Conservation (phyloP, 805 yeast species). For the Pichia membranifaciens region DNA sequence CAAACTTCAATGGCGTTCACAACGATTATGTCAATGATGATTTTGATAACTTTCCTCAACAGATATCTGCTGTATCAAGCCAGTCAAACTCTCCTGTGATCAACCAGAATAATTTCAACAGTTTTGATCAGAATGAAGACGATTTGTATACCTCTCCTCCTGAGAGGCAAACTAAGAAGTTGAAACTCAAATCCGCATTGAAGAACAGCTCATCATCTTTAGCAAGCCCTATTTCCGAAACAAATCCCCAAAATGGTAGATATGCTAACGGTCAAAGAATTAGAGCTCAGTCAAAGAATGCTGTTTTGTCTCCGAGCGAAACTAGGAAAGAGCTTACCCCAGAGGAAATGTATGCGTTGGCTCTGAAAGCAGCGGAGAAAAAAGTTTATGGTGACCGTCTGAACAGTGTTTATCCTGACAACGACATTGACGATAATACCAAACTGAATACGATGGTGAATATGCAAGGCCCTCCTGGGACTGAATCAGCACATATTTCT, state of each 20-base stretch:
- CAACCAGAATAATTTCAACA: not conserved
- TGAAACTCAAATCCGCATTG: slow-evolving; percentile 7
- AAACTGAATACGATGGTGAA: slow-evolving; percentile 25
- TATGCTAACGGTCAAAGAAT: not conserved
- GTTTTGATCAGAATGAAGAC: slow-evolving; percentile 1
- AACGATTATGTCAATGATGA: not conserved
- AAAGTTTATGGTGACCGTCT: slow-evolving; percentile 45
- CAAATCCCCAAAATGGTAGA: not conserved
- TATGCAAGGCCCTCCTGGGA: slow-evolving; percentile 6
- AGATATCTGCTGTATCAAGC: not conserved
- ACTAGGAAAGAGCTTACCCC: slow-evolving; percentile 27
- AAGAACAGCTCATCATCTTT: slow-evolving; percentile 9
- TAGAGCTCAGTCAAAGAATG: not conserved
- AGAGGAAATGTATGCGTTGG: slow-evolving; percentile 50
- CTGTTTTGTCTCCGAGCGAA: not conserved
- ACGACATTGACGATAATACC: slow-evolving; percentile 22
- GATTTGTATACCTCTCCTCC: not conserved
- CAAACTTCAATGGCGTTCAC: slow-evolving; percentile 3
- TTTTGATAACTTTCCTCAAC: too few relatives aligned
- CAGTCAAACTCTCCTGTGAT: not conserved
- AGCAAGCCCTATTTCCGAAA: slow-evolving; percentile 3
- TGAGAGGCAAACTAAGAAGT: not conserved
- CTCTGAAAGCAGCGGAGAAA: slow-evolving; percentile 49
- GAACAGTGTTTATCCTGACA: not conserved
- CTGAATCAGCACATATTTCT: not conserved